Conservation (phyloP, 1,139 yeast genomes). For the Candida labiduridarum region DNA sequence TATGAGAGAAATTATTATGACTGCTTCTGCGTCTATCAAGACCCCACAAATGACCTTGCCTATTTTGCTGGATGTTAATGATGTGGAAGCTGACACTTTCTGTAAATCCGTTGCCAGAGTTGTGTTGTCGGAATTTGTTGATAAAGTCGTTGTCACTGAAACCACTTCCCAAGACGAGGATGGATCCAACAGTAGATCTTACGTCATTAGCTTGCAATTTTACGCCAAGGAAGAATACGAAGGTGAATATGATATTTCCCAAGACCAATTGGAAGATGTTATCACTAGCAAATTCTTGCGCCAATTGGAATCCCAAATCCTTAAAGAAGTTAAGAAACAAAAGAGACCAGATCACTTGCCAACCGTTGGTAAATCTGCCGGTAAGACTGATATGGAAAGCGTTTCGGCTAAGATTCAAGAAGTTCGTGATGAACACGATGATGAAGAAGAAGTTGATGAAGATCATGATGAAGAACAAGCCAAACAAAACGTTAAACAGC, state of each 20-base stretch:
- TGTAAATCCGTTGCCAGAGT: constrained; percentile 89
- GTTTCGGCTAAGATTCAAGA: constrained; percentile 37
- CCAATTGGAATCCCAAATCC: constrained; percentile 69
- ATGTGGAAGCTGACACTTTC: constrained; percentile 88
- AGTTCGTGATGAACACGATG: constrained; percentile 54
- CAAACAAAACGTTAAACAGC: constrained; percentile 63
- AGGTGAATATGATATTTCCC: constrained; percentile 84
- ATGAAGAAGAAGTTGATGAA: constrained; percentile 56
- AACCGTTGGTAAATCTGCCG: constrained; percentile 72
- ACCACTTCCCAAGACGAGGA: constrained; percentile 65
- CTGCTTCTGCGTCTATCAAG: constrained; percentile 91
- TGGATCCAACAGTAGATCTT: constrained; percentile 66
- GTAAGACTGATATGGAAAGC: constrained; percentile 48
- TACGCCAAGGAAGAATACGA: constrained; percentile 78
- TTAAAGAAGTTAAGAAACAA: constrained; percentile 84
- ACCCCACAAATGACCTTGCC: constrained; percentile 99
- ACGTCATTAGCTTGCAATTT: constrained; percentile 73
- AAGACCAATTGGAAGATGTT: constrained; percentile 74
- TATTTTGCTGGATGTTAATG: constrained; percentile 72
- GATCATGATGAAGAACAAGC: constrained; percentile 59
- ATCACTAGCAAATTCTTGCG: constrained; percentile 66
- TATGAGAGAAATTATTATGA: constrained; percentile 99
- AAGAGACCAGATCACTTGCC: constrained; percentile 60
- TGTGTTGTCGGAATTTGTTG: constrained; percentile 84
- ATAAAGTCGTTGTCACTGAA: constrained; percentile 83